Base-by-base conservation (phyloP, 176 grass and related monocot genomes). In the Hyparrhenia diplandra region DNA sequence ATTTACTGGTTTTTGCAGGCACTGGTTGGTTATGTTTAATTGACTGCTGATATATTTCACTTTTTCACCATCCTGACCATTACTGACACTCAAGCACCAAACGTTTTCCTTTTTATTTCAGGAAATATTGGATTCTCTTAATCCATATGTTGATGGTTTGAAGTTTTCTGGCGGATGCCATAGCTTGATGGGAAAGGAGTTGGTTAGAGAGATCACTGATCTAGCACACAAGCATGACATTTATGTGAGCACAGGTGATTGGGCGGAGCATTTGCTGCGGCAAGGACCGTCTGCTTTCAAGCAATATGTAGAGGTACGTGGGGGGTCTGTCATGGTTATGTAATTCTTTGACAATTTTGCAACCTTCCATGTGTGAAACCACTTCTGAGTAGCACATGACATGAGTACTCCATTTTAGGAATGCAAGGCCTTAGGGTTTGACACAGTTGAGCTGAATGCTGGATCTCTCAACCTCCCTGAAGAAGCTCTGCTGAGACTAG, bases 221-320 rank as follows among this genome's bases (percentile, higher is more conserved):
- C 51, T 99, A 14, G 96, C 96, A 41, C 96, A 99, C 64, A 95
- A 79, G 80, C 90, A 95, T 68, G 88, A 99, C 62, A 82, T 99
- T 37, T 95, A 99, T 76, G 96, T 99, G 74, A 99, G 96, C 74
- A 95, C 96, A 66, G 96, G 90, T 57, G 96, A 99, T 63, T 99
- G 96, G 96, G 88, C 92, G 73, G 92, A 99, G 49, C 92, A 99
- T 84, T 71, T 93, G 4, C 46, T 99, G 69, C 92, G 84, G 24
- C 87, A 81, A 79, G 96, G 92, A 11, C 87, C 96, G 16, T 92
- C 90, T 75, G 87, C 74, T 67, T 99, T 99, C 79, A 99, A 90
- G 64, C 85, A 88, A 67, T 95, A 95, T 81, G 82, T 99, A 10
- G 88, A 99, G 92, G 96, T 99, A 36, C 13, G 52, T 1, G n/a